Percentiles rank a stretch among this genome's conserved stretches.
Evolutionary conservation across 2,329 filamentous ascomycete genomes (phyloP).

Genomic region (Curvularia sp.): DNA sequence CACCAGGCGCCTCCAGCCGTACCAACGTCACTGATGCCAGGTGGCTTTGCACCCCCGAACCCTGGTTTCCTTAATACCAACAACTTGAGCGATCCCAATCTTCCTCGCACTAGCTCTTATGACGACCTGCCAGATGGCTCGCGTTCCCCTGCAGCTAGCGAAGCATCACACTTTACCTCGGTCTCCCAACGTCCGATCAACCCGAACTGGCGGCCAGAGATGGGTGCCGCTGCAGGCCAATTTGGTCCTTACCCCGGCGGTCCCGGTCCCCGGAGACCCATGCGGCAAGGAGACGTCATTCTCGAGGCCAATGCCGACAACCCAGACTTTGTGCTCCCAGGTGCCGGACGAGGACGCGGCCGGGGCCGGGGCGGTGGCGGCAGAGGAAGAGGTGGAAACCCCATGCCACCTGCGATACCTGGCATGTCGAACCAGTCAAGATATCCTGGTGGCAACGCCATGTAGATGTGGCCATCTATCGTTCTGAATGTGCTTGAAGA

Average conservation of each 20-base stretch:
- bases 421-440: slow-evolving; percentile 42
- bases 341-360: slow-evolving; percentile 47
- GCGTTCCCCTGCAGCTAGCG: slow-evolving; percentile 75
- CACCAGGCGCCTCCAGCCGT: slow-evolving; percentile 36
- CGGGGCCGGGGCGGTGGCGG: slow-evolving; percentile 38
- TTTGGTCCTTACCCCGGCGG: slow-evolving; percentile 40
- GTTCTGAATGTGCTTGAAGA: neutral
- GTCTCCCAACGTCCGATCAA: slow-evolving; percentile 89
- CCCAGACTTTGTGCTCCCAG: slow-evolving; percentile 82
- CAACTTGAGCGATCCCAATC: slow-evolving; percentile 42
- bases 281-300: slow-evolving; percentile 72
- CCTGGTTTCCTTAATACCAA: slow-evolving; percentile 34
- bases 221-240: slow-evolving; percentile 50
- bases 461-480: slow-evolving; percentile 29
- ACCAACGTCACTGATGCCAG: slow-evolving; percentile 45
- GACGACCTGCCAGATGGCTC: slow-evolving; percentile 69
- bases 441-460: slow-evolving; percentile 44
- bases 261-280: slow-evolving; percentile 35
- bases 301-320: slow-evolving; percentile 69
- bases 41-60: slow-evolving; percentile 43
- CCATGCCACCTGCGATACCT: slow-evolving; percentile 36
- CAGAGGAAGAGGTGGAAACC: slow-evolving; percentile 36
- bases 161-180: slow-evolving; percentile 86
- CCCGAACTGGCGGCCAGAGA: slow-evolving; percentile 75
- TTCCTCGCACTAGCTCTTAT: slow-evolving; percentile 58